Conservation (phyloP, 148 eudicot genomes). For the Camellia granthamiana region DNA sequence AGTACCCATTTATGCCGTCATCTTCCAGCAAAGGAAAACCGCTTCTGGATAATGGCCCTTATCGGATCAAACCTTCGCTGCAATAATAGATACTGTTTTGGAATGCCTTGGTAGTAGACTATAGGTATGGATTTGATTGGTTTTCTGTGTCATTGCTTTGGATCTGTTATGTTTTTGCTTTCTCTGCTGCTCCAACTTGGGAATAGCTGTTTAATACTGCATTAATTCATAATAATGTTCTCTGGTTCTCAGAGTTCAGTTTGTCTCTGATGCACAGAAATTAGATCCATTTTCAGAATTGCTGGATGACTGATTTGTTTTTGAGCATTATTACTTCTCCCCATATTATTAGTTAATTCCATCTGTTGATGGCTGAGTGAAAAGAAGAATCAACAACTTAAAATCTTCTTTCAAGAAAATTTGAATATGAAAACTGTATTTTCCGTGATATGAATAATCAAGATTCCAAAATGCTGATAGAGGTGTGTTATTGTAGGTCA, state of each 20-base stretch:
- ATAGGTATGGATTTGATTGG: slow-evolving; percentile 1
- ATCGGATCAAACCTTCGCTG: background rate
- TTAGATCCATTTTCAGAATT: background rate
- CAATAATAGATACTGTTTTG: slow-evolving; percentile 20
- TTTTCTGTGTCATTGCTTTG: slow-evolving; percentile 1
- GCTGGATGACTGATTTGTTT: background rate
- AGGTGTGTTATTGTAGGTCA: too few species aligned
- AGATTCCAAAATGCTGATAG: too few species aligned
- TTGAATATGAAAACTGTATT: too few species aligned
- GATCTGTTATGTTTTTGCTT: background rate
- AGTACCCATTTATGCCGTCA: slow-evolving; percentile 80
- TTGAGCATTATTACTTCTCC: background rate
- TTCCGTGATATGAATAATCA: too few species aligned
- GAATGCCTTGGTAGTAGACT: background rate
- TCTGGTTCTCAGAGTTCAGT: background rate
- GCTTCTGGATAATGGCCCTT: slow-evolving; percentile 47
- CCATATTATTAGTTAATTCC: background rate
- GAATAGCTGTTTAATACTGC: background rate
- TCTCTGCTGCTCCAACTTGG: slow-evolving; percentile 10
- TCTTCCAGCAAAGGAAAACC: slow-evolving; percentile 91
- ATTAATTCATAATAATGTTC: slow-evolving; percentile 1
- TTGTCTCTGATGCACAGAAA: background rate
- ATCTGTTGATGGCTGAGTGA: background rate
- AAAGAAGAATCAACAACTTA: too few species aligned
- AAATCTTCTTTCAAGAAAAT: too few species aligned